Evolutionary conservation across 202 grass and related monocot genomes (phyloP).

Genomic region (Sporobolus alterniflorus): DNA sequence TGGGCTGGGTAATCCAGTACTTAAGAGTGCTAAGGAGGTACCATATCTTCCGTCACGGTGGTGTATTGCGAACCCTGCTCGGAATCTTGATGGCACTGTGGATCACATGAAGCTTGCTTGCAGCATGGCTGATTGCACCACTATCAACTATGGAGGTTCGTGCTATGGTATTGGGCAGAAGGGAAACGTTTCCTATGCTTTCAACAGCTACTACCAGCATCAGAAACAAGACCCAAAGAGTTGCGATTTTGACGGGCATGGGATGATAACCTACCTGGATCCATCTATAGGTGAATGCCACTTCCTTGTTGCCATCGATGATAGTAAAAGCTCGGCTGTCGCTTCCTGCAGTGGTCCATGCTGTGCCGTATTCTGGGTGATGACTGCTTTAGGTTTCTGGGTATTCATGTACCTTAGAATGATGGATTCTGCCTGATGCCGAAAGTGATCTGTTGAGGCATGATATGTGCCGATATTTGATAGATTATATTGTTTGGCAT

Average conservation of each 20-base stretch:
- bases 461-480: conserved; percentile 14
- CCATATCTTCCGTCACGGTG: conserved; percentile 75
- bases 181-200: conserved; percentile 78
- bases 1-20: conserved; percentile 55
- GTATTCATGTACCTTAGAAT: conserved; percentile 60
- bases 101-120: conserved; percentile 84
- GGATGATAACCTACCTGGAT: conserved; percentile 82
- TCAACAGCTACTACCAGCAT: conserved; percentile 88
- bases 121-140: conserved; percentile 77
- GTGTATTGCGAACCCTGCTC: conserved; percentile 73
- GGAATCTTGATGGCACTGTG: conserved; percentile 33
- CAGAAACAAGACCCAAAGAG: conserved; percentile 78
- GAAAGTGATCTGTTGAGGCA: conserved; percentile 8
- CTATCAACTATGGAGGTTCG: conserved; percentile 66
- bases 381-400: conserved; percentile 56
- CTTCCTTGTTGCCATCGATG: conserved; percentile 78
- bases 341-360: conserved; percentile 27
- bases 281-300: conserved; percentile 66
- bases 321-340: conserved; percentile 40
- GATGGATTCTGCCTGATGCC: conserved; percentile 47
- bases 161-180: conserved; percentile 78
- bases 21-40: conserved; percentile 74
- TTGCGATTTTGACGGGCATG: conserved; percentile 69
- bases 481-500: conserved; percentile 32
- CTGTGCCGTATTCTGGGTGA: conserved; percentile 25